phyloP scores from a whole-genome alignment of 805 yeast species.

The Ogataea glucozyma region DNA sequence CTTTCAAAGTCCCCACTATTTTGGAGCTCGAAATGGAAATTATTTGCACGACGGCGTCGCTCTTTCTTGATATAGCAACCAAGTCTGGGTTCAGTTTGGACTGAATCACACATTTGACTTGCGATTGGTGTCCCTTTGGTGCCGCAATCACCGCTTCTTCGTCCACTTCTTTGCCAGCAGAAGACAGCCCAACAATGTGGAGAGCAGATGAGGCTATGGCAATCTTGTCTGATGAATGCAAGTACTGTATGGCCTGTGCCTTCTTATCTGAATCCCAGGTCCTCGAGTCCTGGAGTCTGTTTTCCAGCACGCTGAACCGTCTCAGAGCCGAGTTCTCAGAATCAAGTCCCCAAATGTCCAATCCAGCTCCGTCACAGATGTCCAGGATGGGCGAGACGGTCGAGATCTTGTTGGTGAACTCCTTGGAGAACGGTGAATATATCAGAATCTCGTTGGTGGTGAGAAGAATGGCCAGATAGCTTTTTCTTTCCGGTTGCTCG shows the following conservation, averaged over 20 bases:
- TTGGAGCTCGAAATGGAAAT: conserved; percentile 34
- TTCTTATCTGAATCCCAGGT: conserved; percentile 24
- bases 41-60: conserved; percentile 36
- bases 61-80: conserved; percentile 36
- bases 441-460: conserved; percentile 42
- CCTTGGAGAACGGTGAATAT: conserved; percentile 45
- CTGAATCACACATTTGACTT: conserved; percentile 38
- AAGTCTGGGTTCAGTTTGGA: conserved; percentile 35
- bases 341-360: conserved; percentile 34
- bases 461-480: conserved; percentile 27
- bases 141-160: conserved; percentile 35
- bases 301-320: conserved; percentile 28
- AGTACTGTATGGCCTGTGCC: conserved; percentile 17
- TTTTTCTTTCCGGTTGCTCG: conserved; percentile 10
- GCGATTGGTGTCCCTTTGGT: conserved; percentile 36
- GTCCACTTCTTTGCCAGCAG: conserved; percentile 28
- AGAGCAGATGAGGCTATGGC: conserved; percentile 35
- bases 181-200: conserved; percentile 32
- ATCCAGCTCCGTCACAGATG: conserved; percentile 28
- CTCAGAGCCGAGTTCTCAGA: conserved; percentile 27
- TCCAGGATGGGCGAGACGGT: conserved; percentile 31
- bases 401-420: conserved; percentile 39
- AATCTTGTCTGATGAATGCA: conserved; percentile 13
- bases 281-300: conserved; percentile 22
- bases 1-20: conserved; percentile 35